Evolutionary conservation across 192 early-diverging fungal species (phyloP), one percentile per base, ranked within the genome.

Genomic region (Lobosporangium transversale): DNA sequence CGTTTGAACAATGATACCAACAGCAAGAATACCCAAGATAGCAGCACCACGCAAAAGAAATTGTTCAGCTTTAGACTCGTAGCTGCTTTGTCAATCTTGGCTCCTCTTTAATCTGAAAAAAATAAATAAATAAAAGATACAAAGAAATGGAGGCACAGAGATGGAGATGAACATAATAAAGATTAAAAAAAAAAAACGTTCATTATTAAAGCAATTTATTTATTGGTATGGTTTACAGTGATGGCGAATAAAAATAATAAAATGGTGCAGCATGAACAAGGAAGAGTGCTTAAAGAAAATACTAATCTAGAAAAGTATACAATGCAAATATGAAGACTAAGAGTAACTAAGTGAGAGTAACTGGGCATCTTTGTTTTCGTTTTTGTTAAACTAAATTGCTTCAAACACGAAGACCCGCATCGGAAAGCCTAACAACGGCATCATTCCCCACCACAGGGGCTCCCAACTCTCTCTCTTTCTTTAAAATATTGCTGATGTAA

Each of bases 401-500:
- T 76, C 67, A 67, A 11, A 76, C 65, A 45, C 58, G 64, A 29
- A 76, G 30, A 17, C 64, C 59, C 29, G 73, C 73, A 62, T 67
- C 65, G 18, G 73, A 51, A 23, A 76, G 64, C 52, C 61, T 76
- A 37, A 76, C 73, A 18, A 76, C 73, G 2, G 73, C 73, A 9
- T 76, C 73, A 48, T 76, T 76, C 23, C 73, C 73, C 9, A 76
- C 31, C 10, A 76, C 49, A 11, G 64, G 52, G 2, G 33, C 58
- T 5, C 35, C 56, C 53, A 58, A 30, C 23, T 73, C 86, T 49
- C 70, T 78, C 48, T 80, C 68, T 53, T 83, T 80, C 69, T 81
- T 84, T 56, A 97, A 68, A 20, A 95, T 90, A 78, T 96, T 96
- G 65, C 90, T 90, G 68, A 99, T 95, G 66, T 91, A 99, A 68